A percentile compares a stretch with the other conserved stretches of the same genome.
These are phyloP conservation scores for Colletotrichum sansevieriae DNA, from an alignment of 2,329 filamentous ascomycete genomes.

Conservation along the genomic window DNA sequence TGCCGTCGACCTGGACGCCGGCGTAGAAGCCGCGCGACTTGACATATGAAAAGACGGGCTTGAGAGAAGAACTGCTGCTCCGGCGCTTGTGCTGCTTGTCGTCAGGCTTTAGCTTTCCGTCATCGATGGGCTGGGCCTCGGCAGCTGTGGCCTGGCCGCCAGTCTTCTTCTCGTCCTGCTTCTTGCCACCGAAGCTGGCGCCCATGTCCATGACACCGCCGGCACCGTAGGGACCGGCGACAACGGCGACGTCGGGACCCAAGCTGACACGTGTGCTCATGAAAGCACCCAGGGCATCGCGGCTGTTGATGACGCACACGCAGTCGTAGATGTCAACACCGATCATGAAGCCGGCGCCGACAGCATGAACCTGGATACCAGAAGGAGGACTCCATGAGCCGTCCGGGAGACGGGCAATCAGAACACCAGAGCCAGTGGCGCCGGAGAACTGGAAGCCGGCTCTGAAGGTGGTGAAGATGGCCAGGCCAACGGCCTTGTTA, in stretches of 20 bases:
- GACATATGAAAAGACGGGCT: conserved; percentile 76
- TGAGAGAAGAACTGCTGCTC: conserved; percentile 45
- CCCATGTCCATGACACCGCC: conserved; percentile 79
- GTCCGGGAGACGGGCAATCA: conserved; percentile 72
- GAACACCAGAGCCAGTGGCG: conserved; percentile 75
- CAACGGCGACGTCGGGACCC: conserved; percentile 82
- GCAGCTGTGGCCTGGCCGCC: conserved; percentile 27
- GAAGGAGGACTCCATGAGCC: conserved; percentile 84
- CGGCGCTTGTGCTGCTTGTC: conserved; percentile 37
- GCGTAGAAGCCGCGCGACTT: conserved; percentile 92
- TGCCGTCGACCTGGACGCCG: conserved; percentile 88
- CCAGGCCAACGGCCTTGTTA: conserved; percentile 74
- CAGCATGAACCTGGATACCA: conserved; percentile 84
- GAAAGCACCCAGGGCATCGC: conserved; percentile 81
- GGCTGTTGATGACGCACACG: conserved; percentile 86
- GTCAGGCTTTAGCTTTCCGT: conserved; percentile 59
- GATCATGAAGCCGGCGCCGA: conserved; percentile 83
- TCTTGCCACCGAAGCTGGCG: conserved; percentile 43
- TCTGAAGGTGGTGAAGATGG: conserved; percentile 79
- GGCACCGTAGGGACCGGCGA: conserved; percentile 76
- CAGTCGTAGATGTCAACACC: conserved; percentile 92
- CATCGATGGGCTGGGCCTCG: conserved; percentile 42
- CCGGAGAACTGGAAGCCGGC: conserved; percentile 75
- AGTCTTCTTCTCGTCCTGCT: conserved; percentile 41
- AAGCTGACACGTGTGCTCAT: conserved; percentile 80